Evolutionary conservation across 768 basidiomycete genomes (phyloP).

Genomic region (Tubosaeta brunneosetosa): DNA sequence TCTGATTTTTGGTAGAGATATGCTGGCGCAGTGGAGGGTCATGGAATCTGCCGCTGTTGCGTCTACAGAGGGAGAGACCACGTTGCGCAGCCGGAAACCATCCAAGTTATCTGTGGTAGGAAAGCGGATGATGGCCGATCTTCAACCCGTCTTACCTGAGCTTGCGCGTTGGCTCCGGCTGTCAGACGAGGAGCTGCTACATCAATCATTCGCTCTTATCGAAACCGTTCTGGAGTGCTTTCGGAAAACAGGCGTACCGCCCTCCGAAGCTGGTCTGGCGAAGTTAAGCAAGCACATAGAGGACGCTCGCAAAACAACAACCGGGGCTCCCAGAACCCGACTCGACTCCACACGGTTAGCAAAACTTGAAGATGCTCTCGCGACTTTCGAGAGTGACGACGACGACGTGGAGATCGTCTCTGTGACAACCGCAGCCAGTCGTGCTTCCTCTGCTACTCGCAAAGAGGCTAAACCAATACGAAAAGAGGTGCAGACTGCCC

Average conservation of each 20-base stretch:
- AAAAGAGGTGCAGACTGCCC: constrained; percentile 20
- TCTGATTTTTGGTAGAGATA: constrained; percentile 84
- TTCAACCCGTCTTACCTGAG: constrained; percentile 76
- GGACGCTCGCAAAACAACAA: constrained; percentile 49
- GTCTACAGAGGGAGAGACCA: constrained; percentile 18
- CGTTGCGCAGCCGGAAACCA: constrained; percentile 26
- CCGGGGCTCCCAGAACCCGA: constrained; percentile 46
- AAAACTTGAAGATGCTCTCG: constrained; percentile 62
- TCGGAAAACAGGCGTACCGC: constrained; percentile 53
- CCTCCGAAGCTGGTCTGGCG: constrained; percentile 49
- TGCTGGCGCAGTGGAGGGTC: constrained; percentile 74
- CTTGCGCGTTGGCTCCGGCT: constrained; percentile 85
- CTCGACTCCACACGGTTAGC: constrained; percentile 52
- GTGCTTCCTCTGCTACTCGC: constrained; percentile 6
- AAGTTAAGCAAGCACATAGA: constrained; percentile 66
- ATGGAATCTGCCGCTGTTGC: constrained; percentile 59
- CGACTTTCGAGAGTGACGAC: constrained; percentile 59
- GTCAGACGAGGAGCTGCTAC: constrained; percentile 86
- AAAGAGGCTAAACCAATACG: constrained; percentile 12
- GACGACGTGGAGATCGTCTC: constrained; percentile 56
- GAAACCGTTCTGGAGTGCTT: constrained; percentile 77
- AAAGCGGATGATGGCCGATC: constrained; percentile 67
- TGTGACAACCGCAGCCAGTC: constrained; percentile 24
- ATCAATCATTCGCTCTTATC: constrained; percentile 82
- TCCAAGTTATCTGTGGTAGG: constrained; percentile 56